A percentile compares a stretch with the other conserved stretches of the same genome.
These are phyloP conservation scores for Musa acuminata DNA, from an alignment of 176 grass and related monocot species.

Conservation along the genomic window DNA sequence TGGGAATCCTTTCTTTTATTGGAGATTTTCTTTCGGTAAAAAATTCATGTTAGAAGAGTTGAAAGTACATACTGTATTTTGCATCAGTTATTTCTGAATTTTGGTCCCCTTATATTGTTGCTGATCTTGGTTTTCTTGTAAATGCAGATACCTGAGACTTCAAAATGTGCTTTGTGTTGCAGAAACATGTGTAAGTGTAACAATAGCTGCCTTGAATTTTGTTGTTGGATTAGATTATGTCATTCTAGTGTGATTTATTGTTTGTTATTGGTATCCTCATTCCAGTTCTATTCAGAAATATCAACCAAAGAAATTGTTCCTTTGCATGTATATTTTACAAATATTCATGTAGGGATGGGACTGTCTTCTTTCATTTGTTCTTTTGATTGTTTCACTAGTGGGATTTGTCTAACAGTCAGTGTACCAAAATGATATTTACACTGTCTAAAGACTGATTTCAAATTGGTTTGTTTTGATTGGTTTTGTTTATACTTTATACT, in stretches of 20 bases:
- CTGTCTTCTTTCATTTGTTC: neutral
- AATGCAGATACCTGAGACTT: constrained; percentile 37
- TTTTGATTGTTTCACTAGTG: neutral
- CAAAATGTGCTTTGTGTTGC: constrained; percentile 55
- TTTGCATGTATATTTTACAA: constrained; percentile 1
- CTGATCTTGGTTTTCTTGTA: neutral
- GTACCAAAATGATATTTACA: no score
- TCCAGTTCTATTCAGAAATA: neutral
- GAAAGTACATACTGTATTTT: neutral
- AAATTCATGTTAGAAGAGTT: neutral
- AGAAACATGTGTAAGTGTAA: constrained; percentile 53
- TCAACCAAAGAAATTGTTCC: constrained; percentile 1
- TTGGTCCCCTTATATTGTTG: neutral
- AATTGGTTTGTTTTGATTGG: neutral
- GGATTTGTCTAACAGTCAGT: no score
- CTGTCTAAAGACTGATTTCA: neutral
- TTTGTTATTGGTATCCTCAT: neutral
- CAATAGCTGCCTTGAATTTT: neutral
- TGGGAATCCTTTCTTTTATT: neutral
- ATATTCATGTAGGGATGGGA: constrained; percentile 3
- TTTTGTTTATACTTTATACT: neutral
- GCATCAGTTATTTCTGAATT: constrained; percentile 6
- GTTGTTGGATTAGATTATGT: neutral
- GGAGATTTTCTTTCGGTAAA: neutral
- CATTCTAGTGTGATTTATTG: neutral